Base-by-base conservation (phyloP, 1,284 basidiomycete species). In the Tilletia horrida region DNA sequence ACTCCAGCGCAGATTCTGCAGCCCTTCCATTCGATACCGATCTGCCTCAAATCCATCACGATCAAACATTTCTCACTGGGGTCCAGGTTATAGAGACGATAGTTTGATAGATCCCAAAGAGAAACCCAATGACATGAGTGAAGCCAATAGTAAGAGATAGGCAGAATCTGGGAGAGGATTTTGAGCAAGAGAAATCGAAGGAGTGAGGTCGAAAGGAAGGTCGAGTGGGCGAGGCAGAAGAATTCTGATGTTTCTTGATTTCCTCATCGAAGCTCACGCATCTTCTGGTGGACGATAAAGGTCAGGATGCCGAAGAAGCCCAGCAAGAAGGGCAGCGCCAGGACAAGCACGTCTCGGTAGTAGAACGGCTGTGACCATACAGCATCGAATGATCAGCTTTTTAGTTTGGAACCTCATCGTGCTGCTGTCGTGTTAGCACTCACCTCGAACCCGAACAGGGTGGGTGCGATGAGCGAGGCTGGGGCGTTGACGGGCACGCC, bases 331-430 rank as follows among this genome's bases (percentile, higher is more conserved):
- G 65, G 72, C 3, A 76, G 64, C 9, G 71, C 68, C 35, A 78
- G 59, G 59, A 78, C 70, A 27, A 78, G 50, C 35, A 78, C 59
- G 62, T 78, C 72, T 14, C 75, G 64, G 31, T 78, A 78, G 64
- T 67, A 78, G 50, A 71, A 62, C n/a, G 40, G 55, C 55, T 59
- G 55, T 55, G 55, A 4, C 11, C 31, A 27, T 29, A n/a, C n/a
- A n/a, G n/a, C n/a, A n/a, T n/a, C n/a, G n/a, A n/a, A n/a, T n/a
- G n/a, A n/a, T n/a, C n/a, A n/a, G n/a, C n/a, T n/a, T n/a, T n/a
- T n/a, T n/a, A n/a, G n/a, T n/a, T n/a, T n/a, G n/a, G n/a, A n/a
- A n/a, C n/a, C n/a, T n/a, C n/a, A n/a, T n/a, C n/a, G n/a, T n/a
- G n/a, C n/a, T n/a, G n/a, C n/a, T n/a, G n/a, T n/a, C n/a, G n/a